These are phyloP conservation scores for Sextonia rubra DNA, from an alignment of 164 flowering plant species.

Conservation along the genomic window DNA sequence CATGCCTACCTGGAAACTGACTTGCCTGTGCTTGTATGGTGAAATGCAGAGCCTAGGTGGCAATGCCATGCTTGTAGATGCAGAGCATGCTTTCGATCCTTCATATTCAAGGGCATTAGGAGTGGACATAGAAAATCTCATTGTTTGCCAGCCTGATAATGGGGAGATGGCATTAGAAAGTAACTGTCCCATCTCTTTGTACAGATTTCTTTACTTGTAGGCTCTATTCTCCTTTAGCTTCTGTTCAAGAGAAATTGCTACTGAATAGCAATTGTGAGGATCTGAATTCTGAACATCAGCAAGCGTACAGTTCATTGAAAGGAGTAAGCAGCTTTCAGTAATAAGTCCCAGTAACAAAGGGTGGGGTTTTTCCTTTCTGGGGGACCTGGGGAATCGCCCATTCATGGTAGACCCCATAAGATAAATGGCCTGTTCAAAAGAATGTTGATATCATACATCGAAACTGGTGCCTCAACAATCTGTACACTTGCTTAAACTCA, in stretches of 20 bases:
- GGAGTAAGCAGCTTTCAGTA: no score
- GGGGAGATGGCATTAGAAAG: slow-evolving; percentile 99
- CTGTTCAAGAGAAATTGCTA: neutral
- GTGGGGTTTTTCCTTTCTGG: no score
- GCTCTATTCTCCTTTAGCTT: neutral
- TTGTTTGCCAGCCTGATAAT: slow-evolving; percentile 96
- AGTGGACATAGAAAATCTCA: slow-evolving; percentile 91
- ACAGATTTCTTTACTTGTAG: neutral
- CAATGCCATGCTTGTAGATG: slow-evolving; percentile 99
- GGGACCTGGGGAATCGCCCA: no score
- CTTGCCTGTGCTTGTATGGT: slow-evolving; percentile 14
- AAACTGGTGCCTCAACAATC: no score
- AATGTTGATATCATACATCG: no score
- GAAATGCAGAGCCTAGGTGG: slow-evolving; percentile 80
- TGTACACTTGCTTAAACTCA: no score
- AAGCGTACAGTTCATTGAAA: neutral
- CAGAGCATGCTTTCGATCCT: slow-evolving; percentile 99
- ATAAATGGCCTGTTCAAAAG: no score
- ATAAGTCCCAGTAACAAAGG: no score
- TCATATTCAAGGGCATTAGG: slow-evolving; percentile 91
- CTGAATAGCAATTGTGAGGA: neutral
- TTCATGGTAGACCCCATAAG: no score
- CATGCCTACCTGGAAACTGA: neutral
- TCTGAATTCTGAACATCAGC: neutral
- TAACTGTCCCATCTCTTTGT: slow-evolving; percentile 26